These are phyloP conservation scores for Pulveroboletus sp. DNA, from an alignment of 768 basidiomycete species.

Conservation along the genomic window DNA sequence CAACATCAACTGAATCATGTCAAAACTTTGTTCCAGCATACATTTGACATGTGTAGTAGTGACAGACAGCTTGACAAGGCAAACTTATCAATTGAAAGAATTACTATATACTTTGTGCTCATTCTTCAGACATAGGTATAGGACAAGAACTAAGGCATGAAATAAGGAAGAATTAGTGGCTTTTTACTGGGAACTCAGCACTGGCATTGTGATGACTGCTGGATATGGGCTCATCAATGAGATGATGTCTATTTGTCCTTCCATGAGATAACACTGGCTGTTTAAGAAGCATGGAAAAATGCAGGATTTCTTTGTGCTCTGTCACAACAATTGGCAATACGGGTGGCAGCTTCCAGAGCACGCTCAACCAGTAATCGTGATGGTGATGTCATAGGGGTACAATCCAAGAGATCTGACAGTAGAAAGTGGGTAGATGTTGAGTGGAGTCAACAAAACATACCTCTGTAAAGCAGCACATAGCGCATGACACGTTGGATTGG, in stretches of 20 bases:
- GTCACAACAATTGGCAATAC: conserved; percentile 61
- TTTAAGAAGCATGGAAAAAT: conserved; percentile 33
- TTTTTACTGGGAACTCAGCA: no score
- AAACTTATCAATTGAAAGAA: no score
- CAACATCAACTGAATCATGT: no score
- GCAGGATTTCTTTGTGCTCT: conserved; percentile 53
- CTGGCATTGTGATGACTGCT: no score
- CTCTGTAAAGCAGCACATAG: conserved; percentile 58
- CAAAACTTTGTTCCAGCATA: no score
- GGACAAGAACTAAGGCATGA: no score
- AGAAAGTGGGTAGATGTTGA: conserved; percentile 2
- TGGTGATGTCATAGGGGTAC: conserved; percentile 46
- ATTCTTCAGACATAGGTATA: no score
- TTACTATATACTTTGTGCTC: no score
- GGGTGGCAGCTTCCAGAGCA: conserved; percentile 51
- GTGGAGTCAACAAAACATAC: conserved; percentile 31
- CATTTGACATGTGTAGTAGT: no score
- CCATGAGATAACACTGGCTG: not conserved
- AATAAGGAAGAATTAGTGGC: no score
- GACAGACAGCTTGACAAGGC: no score
- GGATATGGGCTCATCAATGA: not conserved
- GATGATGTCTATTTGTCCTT: not conserved
- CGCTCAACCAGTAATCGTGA: conserved; percentile 52
- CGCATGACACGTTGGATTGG: conserved; percentile 63
- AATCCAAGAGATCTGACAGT: conserved; percentile 47